These are phyloP conservation scores for Psilocybe cubensis DNA, from an alignment of 768 basidiomycete species.

Conservation along the genomic window DNA sequence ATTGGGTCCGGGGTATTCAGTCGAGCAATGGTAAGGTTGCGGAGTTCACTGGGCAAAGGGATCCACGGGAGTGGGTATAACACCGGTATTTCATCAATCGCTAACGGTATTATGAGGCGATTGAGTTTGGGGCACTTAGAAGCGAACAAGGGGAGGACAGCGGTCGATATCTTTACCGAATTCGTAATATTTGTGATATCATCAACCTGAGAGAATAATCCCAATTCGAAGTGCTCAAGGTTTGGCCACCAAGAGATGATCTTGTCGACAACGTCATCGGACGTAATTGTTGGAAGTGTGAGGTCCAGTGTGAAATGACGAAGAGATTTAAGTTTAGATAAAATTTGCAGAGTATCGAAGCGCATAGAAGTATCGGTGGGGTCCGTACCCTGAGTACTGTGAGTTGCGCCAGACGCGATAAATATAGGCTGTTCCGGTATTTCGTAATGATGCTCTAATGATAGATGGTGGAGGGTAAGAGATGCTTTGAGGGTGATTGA, in stretches of 20 bases:
- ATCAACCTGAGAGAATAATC: conserved; percentile 29
- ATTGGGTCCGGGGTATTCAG: conserved; percentile 29
- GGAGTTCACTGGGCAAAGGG: conserved; percentile 26
- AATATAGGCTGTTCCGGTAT: conserved; percentile 29
- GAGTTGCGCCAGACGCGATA: conserved; percentile 9
- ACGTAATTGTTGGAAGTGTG: conserved; percentile 39
- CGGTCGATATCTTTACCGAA: conserved; percentile 25
- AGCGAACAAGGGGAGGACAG: conserved; percentile 30
- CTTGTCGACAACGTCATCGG: conserved; percentile 40
- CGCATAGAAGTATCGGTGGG: conserved; percentile 13
- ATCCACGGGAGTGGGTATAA: neutral
- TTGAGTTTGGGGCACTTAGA: conserved; percentile 27
- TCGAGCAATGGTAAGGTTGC: conserved; percentile 37
- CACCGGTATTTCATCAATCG: conserved; percentile 14
- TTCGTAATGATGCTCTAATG: conserved; percentile 47
- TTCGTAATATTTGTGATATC: conserved; percentile 15
- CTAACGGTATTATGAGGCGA: conserved; percentile 34
- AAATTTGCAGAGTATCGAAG: conserved; percentile 36
- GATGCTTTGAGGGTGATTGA: conserved; percentile 29
- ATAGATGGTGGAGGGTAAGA: conserved; percentile 37
- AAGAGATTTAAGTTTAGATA: conserved; percentile 37
- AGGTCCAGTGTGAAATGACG: conserved; percentile 41
- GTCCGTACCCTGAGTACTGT: neutral
- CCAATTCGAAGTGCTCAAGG: conserved; percentile 46
- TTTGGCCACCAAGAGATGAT: conserved; percentile 49